Evolutionary conservation across 2,329 filamentous ascomycete species (phyloP), one percentile per base, ranked within the genome.

Genomic region (Fusarium hostae): DNA sequence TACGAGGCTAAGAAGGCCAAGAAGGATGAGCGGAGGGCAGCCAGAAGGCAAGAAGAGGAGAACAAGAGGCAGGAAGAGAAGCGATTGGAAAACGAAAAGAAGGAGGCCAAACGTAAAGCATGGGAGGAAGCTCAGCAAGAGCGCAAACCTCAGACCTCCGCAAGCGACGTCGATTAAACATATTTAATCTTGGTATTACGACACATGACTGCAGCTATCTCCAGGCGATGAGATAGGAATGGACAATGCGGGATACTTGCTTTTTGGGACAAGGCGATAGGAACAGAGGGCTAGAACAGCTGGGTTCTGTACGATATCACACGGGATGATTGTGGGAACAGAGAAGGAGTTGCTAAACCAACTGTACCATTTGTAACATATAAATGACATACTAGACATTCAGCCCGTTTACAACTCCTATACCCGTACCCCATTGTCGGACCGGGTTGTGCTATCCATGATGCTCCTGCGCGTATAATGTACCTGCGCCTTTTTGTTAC

Each of bases 1-100:
- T 85, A 87, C 63, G 85, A 89, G 52, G 81, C 82, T 34, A 86
- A 89, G 79, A 86, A 87, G 61, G 81, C 83, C 35, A 83, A 82
- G 39, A 93, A 93, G 80, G 83, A 87, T 43, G 84, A 87, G 73
- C 83, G 89, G 58, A 83, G 83, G 66, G 81, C 83, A n/a, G 78
- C 78, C 11, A 79, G 76, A 63, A 78, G 76, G 63, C 68, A 67
- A 45, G 61, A 59, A 28, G 65, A 76, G 48, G 68, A 76, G 62
- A 75, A 76, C 30, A 39, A 70, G 58, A 70, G 62, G 65, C 68
- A 65, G 32, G 76, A 78, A 43, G 78, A 77, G 71, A 79, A 76
- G 68, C 73, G 66, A 16, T 28, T 71, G 35, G 72, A 71, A 43
- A 48, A 67, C 13, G 68, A 77, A 61, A 75, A 77, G 66, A 74